Conservation (phyloP, 352 stramenopile genomes). For the Aphanomyces invadans region DNA sequence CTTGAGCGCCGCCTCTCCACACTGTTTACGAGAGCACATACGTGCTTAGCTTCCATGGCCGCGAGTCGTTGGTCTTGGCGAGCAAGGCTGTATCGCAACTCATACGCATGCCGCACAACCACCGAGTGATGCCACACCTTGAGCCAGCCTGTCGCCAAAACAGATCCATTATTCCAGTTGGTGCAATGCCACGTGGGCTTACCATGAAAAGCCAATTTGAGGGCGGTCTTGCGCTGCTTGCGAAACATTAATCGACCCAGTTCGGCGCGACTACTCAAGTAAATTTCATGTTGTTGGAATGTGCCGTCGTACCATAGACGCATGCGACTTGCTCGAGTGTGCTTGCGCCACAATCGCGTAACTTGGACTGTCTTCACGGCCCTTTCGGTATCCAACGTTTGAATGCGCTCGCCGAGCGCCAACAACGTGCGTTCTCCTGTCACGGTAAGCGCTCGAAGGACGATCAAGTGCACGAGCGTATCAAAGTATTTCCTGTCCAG, state of each 20-base stretch:
- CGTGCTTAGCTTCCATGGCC: not conserved
- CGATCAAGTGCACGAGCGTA: conserved; percentile 10
- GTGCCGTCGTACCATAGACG: not conserved
- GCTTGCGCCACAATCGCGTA: conserved; percentile 3
- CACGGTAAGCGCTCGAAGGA: not conserved
- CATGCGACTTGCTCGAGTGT: conserved; percentile 17
- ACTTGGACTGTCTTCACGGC: conserved; percentile 10
- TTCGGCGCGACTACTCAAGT: conserved; percentile 7
- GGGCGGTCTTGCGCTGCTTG: conserved; percentile 2
- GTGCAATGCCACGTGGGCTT: too few species aligned
- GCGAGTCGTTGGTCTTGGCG: conserved; percentile 10
- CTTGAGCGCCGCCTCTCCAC: too few species aligned
- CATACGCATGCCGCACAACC: conserved; percentile 15
- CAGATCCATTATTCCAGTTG: not conserved
- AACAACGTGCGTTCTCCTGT: conserved; percentile 1
- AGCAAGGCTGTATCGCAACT: conserved; percentile 12
- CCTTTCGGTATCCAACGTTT: conserved; percentile 11
- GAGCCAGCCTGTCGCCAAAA: conserved; percentile 15
- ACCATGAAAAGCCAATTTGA: conserved; percentile 20
- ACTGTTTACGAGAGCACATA: not conserved
- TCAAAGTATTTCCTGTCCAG: conserved; percentile 17
- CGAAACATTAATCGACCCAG: conserved; percentile 12
- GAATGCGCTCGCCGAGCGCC: not conserved
- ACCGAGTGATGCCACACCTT: conserved; percentile 18
- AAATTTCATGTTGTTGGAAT: too few species aligned